Evolutionary conservation across 176 grass and related monocot genomes (phyloP), one percentile per base, ranked within the genome.

Genomic region (Zizania latifolia): DNA sequence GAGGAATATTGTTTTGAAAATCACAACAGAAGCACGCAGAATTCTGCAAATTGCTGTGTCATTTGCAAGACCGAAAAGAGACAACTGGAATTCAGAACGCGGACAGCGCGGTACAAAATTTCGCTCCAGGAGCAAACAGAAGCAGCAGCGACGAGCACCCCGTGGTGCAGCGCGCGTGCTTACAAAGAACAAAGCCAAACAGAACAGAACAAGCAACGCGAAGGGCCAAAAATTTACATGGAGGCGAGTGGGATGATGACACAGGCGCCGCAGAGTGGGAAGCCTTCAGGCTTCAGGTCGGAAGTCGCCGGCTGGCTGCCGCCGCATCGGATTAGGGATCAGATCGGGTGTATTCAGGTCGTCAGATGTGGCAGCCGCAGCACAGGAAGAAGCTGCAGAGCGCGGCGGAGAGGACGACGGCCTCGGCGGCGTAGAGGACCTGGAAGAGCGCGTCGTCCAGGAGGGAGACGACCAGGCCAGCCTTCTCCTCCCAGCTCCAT

Each of bases 281-380:
- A 44, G 28, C 57, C 27, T 31, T 16, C 21, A 14, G 30, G 12
- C 29, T 51, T 65, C 43, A 21, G 8, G 75, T 53, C 32, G 56
- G 4, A 6, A 21, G 59, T 53, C 31, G 32, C 29, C 39, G 39
- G 57, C 26, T 26, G 6, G 56, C 30, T 29, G 22, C 41, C 60
- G 21, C 10, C 31, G 22, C 75, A 28, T 38, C 22, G 45, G 44
- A 35, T 9, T 32, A 53, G 19, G 10, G 4, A 16, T 7, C 75
- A 54, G 32, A 48, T 22, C 59, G 8, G 58, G 19, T 56, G 15
- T 5, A 9, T n/a, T 1, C 38, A 16, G 17, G 40, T 86, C 83
- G 33, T 93, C 83, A 89, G 83, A 93, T 75, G 75, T 87, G 66
- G 55, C 90, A 89, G 39, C 90, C 90, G 19, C 90, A 93, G 82